Evolutionary conservation across 2,329 filamentous ascomycete species (phyloP).

Genomic region (Alternaria incomplexa): DNA sequence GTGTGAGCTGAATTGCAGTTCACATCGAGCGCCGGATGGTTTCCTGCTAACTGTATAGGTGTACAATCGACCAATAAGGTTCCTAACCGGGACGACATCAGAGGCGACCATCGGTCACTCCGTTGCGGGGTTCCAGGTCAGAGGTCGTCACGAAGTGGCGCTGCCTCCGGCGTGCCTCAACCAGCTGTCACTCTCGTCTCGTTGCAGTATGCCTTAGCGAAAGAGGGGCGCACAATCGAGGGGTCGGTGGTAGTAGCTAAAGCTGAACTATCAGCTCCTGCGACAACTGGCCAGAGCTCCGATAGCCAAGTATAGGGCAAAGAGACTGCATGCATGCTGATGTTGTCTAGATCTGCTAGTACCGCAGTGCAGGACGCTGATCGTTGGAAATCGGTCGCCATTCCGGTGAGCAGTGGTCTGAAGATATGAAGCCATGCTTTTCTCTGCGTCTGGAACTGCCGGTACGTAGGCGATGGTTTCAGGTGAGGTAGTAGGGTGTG

Average conservation of each 20-base stretch:
- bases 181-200: conserved; percentile 3
- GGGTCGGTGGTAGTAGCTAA: background rate
- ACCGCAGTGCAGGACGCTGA: background rate
- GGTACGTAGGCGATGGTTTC: conserved; percentile 13
- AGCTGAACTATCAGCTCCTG: background rate
- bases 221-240: background rate
- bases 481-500: conserved; percentile 14
- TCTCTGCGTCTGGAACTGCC: conserved; percentile 17
- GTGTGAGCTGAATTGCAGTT: background rate
- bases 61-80: conserved; percentile 5
- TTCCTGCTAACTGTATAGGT: background rate
- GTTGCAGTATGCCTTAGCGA: conserved; percentile 2
- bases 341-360: background rate
- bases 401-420: background rate
- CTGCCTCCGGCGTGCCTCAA: conserved; percentile 10
- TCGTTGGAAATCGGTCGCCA: background rate
- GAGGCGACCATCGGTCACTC: conserved; percentile 14
- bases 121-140: conserved; percentile 6
- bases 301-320: background rate
- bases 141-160: conserved; percentile 16
- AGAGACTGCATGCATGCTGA: background rate
- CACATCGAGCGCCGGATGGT: conserved; percentile 9
- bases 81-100: background rate
- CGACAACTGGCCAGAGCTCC: background rate
- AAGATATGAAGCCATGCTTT: background rate